Conservation (phyloP, 2,329 filamentous ascomycete genomes). For the Colletotrichum caudatum region DNA sequence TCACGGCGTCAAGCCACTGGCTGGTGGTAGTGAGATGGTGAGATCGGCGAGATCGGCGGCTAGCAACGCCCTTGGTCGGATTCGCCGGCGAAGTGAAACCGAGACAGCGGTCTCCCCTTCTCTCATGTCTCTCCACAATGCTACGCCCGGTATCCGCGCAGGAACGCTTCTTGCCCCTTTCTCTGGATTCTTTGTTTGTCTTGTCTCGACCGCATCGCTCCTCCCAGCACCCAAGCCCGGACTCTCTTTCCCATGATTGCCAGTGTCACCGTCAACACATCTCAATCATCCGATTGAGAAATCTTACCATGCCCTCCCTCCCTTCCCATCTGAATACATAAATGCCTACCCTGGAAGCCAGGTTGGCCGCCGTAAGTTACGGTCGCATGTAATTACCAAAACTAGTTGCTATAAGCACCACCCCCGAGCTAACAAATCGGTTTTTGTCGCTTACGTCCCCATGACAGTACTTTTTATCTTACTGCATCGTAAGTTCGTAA, state of each 20-base stretch:
- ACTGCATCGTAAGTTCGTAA: too few relatives aligned
- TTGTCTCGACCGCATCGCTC: neutral
- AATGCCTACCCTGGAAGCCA: neutral
- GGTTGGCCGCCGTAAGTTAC: neutral
- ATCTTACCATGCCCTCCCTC: neutral
- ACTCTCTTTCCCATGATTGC: slow-evolving; percentile 4
- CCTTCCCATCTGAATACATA: slow-evolving; percentile 12
- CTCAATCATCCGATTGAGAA: neutral
- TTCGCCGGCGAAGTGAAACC: neutral
- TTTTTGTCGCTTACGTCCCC: neutral
- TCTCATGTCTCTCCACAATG: neutral
- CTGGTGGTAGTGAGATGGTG: neutral
- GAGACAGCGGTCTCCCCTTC: neutral
- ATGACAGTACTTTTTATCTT: neutral
- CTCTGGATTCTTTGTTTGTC: neutral
- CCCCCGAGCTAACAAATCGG: too few relatives aligned
- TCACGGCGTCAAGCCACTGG: neutral
- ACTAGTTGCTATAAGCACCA: neutral
- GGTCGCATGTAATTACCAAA: neutral
- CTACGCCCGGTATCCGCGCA: neutral
- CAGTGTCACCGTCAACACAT: neutral
- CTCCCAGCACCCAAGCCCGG: neutral
- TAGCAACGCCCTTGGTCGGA: neutral
- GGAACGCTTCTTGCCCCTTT: neutral
- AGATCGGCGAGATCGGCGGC: neutral